phyloP scores from a whole-genome alignment of 257 asterid species.

The Jacaranda mimosifolia region DNA sequence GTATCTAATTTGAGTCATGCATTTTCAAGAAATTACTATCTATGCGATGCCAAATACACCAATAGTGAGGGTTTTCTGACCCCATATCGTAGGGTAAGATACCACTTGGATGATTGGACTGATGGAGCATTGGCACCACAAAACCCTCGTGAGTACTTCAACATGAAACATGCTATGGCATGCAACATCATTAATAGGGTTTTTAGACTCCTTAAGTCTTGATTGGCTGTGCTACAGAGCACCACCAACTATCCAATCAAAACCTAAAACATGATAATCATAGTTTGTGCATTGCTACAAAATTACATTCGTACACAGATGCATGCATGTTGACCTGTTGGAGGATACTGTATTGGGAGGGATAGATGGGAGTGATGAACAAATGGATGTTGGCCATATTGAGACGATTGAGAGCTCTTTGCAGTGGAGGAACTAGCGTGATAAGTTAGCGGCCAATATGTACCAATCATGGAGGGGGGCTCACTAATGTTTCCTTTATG shows the following conservation, averaged over 20 bases:
- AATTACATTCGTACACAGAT: background rate
- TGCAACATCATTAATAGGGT: background rate
- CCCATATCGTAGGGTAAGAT: background rate
- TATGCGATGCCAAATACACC: background rate
- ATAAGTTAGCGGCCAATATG: too few species aligned
- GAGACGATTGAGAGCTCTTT: too few species aligned
- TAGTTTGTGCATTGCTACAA: background rate
- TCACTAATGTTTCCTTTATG: too few species aligned
- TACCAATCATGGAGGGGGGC: too few species aligned
- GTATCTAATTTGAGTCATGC: too few species aligned
- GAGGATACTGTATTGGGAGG: background rate
- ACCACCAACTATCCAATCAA: background rate
- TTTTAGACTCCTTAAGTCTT: background rate
- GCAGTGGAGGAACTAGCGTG: too few species aligned
- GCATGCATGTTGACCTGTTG: background rate
- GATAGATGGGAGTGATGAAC: too few species aligned
- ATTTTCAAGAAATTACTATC: background rate
- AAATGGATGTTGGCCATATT: too few species aligned
- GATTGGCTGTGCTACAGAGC: background rate
- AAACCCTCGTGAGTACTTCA: background rate
- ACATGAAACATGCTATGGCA: background rate
- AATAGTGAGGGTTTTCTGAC: background rate
- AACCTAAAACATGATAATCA: background rate
- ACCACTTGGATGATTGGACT: background rate
- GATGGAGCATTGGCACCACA: background rate